Base-by-base conservation (phyloP, 1,284 basidiomycete genomes). In the Retiboletus flavoniger region DNA sequence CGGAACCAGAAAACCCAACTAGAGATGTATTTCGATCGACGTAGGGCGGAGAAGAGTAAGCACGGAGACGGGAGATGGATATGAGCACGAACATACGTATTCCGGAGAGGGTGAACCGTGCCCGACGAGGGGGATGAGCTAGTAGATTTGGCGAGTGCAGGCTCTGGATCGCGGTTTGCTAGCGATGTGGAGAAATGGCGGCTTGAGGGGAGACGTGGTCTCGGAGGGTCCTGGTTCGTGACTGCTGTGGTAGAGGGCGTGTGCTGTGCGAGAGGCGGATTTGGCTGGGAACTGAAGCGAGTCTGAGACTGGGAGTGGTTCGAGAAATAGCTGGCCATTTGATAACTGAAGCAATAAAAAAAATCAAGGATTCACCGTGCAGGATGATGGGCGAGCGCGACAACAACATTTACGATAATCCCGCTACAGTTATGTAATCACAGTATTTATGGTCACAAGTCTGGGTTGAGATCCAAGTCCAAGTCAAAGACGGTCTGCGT, bases 1-100 rank as follows among this genome's bases (percentile, higher is more conserved):
- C 89, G 82, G 74, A 91, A 92, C 86, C 87, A 92, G 67, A 91
- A 90, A 6, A 90, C 80, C 90, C 90, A 92, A 58, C 89, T 91
- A 65, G 54, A 58, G 50, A 56, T 41, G 34, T n/a, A 29, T 19
- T 35, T 45, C 43, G 38, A 50, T 60, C 41, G n/a, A 47, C n/a
- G 36, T 36, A 14, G 16, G 10, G 10, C 7, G 29, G 31, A 21
- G 17, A 35, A 8, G 43, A 21, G 55, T 67, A n/a, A 67, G 61
- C 34, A 57, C 19, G 13, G 47, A 35, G 47, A 52, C 21, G 36
- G 57, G 43, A 50, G 55, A 49, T 38, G 57, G 45, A 36, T 47
- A 55, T 51, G 51, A 53, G 59, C 62, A 60, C 65, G 67, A 81
- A 89, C 89, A 84, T 86, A 91, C 89, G 89, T 91, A 75, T 87